Evolutionary conservation across 1,284 basidiomycete genomes (phyloP).

Genomic region (Sphagnurus paluster): DNA sequence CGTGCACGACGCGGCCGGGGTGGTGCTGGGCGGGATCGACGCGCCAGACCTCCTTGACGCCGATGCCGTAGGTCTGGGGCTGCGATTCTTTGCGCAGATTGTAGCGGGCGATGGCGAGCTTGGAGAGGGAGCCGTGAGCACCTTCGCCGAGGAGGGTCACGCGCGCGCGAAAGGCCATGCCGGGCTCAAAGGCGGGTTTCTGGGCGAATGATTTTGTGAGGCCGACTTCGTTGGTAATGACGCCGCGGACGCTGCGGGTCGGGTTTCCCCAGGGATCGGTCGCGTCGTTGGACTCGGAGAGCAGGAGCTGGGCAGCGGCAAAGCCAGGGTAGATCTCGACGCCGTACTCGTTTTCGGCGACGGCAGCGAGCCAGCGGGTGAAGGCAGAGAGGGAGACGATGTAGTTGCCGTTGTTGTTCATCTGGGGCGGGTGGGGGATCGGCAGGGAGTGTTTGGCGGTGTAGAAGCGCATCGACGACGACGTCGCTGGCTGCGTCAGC

Average conservation of each 20-base stretch:
- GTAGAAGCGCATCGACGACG: constrained; percentile 87
- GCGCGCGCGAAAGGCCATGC: constrained; percentile 95
- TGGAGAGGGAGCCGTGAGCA: constrained; percentile 90
- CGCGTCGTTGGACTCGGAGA: constrained; percentile 53
- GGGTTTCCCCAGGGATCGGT: constrained; percentile 36
- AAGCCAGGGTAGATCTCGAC: constrained; percentile 99
- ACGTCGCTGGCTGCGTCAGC: constrained; percentile 79
- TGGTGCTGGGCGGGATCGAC: constrained; percentile 63
- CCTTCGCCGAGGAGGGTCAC: constrained; percentile 97
- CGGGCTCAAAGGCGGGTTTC: constrained; percentile 93
- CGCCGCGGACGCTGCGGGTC: constrained; percentile 74
- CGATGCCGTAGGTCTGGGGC: constrained; percentile 96
- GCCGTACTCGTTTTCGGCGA: constrained; percentile 86
- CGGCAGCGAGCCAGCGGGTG: constrained; percentile 85
- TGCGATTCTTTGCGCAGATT: constrained; percentile 77
- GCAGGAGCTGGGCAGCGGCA: constrained; percentile 84
- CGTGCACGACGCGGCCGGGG: constrained; percentile 90
- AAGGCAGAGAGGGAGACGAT: constrained; percentile 90
- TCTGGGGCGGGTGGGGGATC: constrained; percentile 96
- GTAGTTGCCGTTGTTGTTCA: constrained; percentile 92
- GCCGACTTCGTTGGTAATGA: constrained; percentile 95
- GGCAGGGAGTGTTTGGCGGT: constrained; percentile 75
- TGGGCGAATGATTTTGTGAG: constrained; percentile 78
- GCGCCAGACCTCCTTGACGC: constrained; percentile 98
- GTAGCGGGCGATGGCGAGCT: constrained; percentile 80